Evolutionary conservation across 129 eudicot genomes (phyloP).

Genomic region (Apium graveolens): DNA sequence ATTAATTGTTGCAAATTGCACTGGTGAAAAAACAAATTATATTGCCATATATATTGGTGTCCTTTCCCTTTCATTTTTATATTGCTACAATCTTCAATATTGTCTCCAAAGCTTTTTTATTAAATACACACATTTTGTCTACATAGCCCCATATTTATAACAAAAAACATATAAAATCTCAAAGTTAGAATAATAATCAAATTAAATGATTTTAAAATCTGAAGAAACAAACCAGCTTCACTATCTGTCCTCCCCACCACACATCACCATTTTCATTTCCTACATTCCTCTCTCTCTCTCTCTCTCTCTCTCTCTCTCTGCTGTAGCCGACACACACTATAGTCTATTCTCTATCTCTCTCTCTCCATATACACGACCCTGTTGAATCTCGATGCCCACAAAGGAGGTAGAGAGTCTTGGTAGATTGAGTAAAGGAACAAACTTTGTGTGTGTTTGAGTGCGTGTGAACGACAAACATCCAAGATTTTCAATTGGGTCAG

Average conservation of each 20-base stretch:
- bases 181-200: background rate
- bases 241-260: constrained; percentile 1
- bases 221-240: background rate
- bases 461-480: background rate
- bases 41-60: background rate
- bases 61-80: background rate
- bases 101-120: background rate
- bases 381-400: background rate
- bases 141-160: background rate
- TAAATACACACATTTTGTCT: background rate
- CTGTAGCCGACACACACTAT: constrained; percentile 6
- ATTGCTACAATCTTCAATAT: background rate
- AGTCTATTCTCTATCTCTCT: background rate
- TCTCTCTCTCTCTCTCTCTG: constrained; percentile 1
- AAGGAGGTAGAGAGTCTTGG: background rate
- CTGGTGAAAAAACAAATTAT: too few relatives aligned
- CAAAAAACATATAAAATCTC: background rate
- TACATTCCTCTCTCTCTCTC: background rate
- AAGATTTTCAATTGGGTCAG: background rate
- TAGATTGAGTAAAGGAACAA: background rate
- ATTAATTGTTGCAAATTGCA: background rate
- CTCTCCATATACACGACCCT: background rate
- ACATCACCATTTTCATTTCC: background rate
- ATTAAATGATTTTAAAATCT: background rate
- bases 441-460: background rate